A percentile compares a stretch with the other conserved stretches of the same genome.
Conservation (phyloP, 1,284 basidiomycete species). For the Melanopsichium pennsylvanicum region DNA sequence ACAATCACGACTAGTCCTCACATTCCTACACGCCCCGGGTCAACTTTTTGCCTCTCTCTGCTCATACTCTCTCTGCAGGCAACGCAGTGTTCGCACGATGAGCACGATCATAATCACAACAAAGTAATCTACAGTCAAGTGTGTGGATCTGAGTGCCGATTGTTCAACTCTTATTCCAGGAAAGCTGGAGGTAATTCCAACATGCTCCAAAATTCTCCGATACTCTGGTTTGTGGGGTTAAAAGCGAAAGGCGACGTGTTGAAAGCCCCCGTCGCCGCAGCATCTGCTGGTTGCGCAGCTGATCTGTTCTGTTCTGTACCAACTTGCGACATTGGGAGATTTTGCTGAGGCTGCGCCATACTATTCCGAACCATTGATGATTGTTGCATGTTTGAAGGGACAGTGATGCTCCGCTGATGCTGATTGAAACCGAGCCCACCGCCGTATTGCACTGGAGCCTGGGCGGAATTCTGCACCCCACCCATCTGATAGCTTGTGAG, state of each 20-base stretch:
- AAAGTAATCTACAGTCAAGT: too few relatives aligned
- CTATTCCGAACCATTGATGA: too few relatives aligned
- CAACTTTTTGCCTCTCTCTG: too few relatives aligned
- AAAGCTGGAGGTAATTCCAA: conserved; percentile 52
- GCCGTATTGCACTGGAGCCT: not conserved
- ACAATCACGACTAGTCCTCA: too few relatives aligned
- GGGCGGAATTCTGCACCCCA: not conserved
- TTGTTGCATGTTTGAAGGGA: too few relatives aligned
- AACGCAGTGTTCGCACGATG: too few relatives aligned
- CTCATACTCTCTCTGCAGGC: too few relatives aligned
- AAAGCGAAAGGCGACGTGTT: conserved; percentile 49
- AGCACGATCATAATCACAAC: not conserved
- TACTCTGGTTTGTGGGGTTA: conserved; percentile 23
- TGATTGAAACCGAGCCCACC: not conserved
- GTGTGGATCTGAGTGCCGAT: too few relatives aligned
- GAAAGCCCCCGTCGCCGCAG: conserved; percentile 2
- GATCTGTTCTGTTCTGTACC: not conserved
- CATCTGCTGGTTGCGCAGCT: not conserved
- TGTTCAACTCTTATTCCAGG: conserved; percentile 14
- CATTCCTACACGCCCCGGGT: too few relatives aligned
- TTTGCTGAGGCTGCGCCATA: not conserved
- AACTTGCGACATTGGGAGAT: not conserved
- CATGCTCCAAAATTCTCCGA: conserved; percentile 54
- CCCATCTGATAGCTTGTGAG: conserved; percentile 1
- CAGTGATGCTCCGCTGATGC: conserved; percentile 12